Percentiles rank a stretch among this genome's conserved stretches.
These are phyloP conservation scores for Smallanthus sonchifolius DNA, from an alignment of 129 eudicot genomes.

Conservation along the genomic window DNA sequence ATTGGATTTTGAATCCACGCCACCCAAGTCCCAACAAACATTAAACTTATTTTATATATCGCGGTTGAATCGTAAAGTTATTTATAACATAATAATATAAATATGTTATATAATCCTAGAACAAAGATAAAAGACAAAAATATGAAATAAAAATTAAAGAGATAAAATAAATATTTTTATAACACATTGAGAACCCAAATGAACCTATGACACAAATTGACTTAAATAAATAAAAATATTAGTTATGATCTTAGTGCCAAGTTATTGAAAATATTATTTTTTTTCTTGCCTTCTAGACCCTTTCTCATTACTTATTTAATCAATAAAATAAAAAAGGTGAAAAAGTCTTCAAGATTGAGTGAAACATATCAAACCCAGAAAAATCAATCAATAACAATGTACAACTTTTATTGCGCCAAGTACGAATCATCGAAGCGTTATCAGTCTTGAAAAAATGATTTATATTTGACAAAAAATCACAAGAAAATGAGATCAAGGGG, in stretches of 20 bases:
- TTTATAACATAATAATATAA: no score
- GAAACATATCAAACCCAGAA: conserved; percentile 9
- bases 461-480: conserved; percentile 29
- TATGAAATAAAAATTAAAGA: no score
- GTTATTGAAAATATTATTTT: background rate
- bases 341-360: conserved; percentile 5
- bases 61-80: no score
- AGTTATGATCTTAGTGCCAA: background rate
- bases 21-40: no score
- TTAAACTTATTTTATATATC: no score
- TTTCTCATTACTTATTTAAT: background rate
- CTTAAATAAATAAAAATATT: background rate
- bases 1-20: no score
- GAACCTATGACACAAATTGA: conserved; percentile 3
- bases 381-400: conserved; percentile 18
- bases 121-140: no score
- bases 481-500: conserved; percentile 15
- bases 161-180: background rate
- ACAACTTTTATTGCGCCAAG: background rate
- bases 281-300: conserved; percentile 9
- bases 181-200: background rate
- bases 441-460: background rate
- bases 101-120: no score
- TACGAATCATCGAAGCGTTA: background rate
- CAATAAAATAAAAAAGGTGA: background rate